phyloP scores from a whole-genome alignment of 495 filamentous ascomycete genomes.

The Paragyromitra xinjiangensis region DNA sequence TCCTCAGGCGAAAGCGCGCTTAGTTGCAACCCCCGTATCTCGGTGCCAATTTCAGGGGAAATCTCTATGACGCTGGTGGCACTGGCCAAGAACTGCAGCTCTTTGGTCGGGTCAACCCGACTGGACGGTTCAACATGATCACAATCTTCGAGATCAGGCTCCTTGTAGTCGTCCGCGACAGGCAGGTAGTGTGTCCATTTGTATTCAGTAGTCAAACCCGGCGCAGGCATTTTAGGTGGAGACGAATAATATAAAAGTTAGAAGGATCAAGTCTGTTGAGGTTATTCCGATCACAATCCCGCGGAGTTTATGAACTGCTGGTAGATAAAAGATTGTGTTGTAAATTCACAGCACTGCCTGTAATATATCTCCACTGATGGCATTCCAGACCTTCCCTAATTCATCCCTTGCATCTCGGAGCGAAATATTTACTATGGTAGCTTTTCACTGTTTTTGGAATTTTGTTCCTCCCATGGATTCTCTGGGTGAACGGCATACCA shows the following conservation, averaged over 20 bases:
- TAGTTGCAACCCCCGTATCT: conserved; percentile 61
- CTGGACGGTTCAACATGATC: conserved; percentile 39
- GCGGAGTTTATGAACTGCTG: neutral
- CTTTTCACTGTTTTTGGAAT: conserved; percentile 12
- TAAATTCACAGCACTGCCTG: conserved; percentile 3
- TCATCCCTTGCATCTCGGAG: conserved; percentile 6
- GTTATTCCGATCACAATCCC: neutral
- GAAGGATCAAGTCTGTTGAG: neutral
- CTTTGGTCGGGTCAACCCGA: conserved; percentile 38
- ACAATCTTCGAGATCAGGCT: conserved; percentile 38
- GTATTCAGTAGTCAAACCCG: conserved; percentile 35
- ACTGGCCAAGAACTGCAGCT: conserved; percentile 33
- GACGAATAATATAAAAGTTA: neutral
- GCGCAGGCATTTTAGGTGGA: conserved; percentile 15
- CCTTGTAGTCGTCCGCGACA: conserved; percentile 43
- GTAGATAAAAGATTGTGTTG: conserved; percentile 5
- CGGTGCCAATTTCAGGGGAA: conserved; percentile 61
- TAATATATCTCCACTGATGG: conserved; percentile 14
- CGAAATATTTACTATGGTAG: neutral
- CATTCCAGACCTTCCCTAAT: conserved; percentile 12
- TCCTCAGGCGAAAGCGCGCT: conserved; percentile 59
- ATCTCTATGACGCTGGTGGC: conserved; percentile 46
- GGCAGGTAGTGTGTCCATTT: conserved; percentile 47
- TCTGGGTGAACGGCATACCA: neutral
- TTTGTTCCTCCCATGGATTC: neutral